Conservation (phyloP, 257 asterid species). For the Solanum sitiens region DNA sequence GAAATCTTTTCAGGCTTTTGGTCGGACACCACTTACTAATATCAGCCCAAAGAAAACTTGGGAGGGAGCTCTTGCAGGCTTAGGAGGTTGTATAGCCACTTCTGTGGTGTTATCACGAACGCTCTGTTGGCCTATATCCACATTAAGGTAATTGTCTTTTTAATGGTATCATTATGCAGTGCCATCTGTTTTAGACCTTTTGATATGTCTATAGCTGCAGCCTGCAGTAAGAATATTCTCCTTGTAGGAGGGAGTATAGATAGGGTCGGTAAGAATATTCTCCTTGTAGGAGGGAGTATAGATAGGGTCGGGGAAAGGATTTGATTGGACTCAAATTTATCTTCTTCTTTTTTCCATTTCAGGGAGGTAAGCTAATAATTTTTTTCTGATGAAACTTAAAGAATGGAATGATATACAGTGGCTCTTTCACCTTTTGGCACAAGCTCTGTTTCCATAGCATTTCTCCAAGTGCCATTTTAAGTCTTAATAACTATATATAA, state of each 20-base stretch:
- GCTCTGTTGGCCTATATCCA: conserved; percentile 69
- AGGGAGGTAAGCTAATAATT: background rate
- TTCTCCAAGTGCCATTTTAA: background rate
- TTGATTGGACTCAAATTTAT: background rate
- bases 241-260: background rate
- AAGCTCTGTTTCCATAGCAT: background rate
- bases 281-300: background rate
- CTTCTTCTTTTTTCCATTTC: background rate
- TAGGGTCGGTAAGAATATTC: background rate
- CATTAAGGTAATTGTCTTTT: conserved; percentile 36
- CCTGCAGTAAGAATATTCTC: background rate
- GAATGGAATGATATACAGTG: background rate
- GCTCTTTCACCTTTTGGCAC: background rate
- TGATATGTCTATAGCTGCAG: background rate
- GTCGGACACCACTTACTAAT: conserved; percentile 80
- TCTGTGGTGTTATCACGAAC: conserved; percentile 61
- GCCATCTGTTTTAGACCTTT: background rate
- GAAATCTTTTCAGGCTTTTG: conserved; percentile 62
- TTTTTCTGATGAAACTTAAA: background rate
- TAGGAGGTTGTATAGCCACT: conserved; percentile 76
- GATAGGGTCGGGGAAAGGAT: background rate
- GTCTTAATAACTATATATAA: background rate
- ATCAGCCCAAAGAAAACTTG: conserved; percentile 98
- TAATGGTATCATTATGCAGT: background rate
- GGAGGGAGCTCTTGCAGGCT: conserved; percentile 91